Base-by-base conservation (phyloP, 169 alveolate species). In the Eimeria brunetti region DNA sequence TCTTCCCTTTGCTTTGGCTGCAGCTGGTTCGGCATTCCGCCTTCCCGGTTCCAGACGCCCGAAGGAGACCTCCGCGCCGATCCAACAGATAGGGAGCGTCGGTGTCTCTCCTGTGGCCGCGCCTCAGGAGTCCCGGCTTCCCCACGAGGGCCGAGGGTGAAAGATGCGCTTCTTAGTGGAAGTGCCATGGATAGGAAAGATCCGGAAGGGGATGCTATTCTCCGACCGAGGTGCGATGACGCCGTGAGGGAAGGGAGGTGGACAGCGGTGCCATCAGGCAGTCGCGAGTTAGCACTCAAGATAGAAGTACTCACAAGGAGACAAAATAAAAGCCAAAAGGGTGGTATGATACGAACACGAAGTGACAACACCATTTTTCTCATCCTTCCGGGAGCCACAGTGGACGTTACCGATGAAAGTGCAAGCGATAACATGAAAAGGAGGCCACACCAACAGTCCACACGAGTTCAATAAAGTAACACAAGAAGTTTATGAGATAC, bases 11-110 rank as follows among this genome's bases (percentile, higher is more conserved):
- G 80, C 7, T 69, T 46, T 27, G 80, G 80, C 49, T 69, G 80
- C 7, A 33, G 3, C 1, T 33, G 80, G 80, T 69, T 69, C 24
- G 51, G 51, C 3, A 49, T 36, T 69, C 16, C 80, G 49, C 49
- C 51, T 20, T 69, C 49, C n/a, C 80, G 24, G 80, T n/a, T 69
- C 80, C 51, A 30, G 80, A 36, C 51, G 49, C n/a, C 80, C 80
- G 80, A 69, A 8, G 51, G n/a, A 49, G 80, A 12, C 51, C n/a
- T 11, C 80, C 51, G 51, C 36, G 1, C 80, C 80, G n/a, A 14
- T 18, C 27, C 51, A 33, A 69, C 51, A 27, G 80, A 69, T 36
- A 0, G 24, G 51, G 80, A 69, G 11, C 49, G 80, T n/a, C 9
- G 80, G 0, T 49, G 51, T 49, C 8, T 36, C 6, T 1, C n/a